Evolutionary conservation across 2,329 filamentous ascomycete species (phyloP).

Genomic region (Botrytis fabae): DNA sequence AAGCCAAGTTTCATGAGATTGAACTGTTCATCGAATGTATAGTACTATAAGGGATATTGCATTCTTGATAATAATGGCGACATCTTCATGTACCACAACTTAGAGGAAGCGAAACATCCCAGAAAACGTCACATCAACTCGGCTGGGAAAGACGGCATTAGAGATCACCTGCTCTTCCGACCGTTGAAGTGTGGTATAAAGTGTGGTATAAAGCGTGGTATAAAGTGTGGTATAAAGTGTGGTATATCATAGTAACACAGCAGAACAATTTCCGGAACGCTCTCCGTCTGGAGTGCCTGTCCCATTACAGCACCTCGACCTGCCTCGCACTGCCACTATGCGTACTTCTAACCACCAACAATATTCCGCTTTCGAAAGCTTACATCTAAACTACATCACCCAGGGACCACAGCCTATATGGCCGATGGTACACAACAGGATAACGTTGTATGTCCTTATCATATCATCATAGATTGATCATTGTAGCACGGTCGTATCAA

Average conservation of each 20-base stretch:
- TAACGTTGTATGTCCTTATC: conserved; percentile 11
- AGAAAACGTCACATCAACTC: neutral
- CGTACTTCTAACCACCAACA: neutral
- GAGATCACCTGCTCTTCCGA: neutral
- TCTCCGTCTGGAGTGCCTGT: neutral
- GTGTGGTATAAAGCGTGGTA: too few species aligned
- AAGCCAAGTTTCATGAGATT: neutral
- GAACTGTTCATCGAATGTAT: neutral
- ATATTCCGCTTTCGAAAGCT: conserved; percentile 16
- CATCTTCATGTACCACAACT: neutral
- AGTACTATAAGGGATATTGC: neutral
- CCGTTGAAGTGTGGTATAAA: neutral
- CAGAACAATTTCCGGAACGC: conserved; percentile 1
- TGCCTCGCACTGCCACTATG: neutral
- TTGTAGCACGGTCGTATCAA: neutral
- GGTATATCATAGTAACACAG: conserved; percentile 5
- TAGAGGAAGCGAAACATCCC: neutral
- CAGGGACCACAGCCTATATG: neutral
- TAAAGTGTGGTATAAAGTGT: neutral
- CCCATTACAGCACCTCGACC: neutral
- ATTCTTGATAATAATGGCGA: neutral
- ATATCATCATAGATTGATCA: conserved; percentile 9
- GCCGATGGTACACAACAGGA: neutral
- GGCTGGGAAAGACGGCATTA: neutral
- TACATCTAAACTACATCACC: conserved; percentile 9